Base-by-base conservation (phyloP, 345 rosid species). In the Gossypioides kirkii region DNA sequence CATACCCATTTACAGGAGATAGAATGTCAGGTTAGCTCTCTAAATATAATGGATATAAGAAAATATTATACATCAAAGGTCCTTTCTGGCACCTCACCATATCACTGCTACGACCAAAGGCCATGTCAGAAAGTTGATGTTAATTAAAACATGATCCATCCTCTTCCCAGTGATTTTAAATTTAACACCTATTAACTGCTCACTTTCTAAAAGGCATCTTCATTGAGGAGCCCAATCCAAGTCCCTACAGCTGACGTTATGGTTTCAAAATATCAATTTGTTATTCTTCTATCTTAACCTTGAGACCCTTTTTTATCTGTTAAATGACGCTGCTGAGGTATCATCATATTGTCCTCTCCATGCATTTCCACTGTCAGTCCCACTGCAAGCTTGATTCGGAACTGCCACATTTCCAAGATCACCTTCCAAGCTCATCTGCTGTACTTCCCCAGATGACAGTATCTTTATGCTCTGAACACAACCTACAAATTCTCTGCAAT, bases 371-470 rank as follows among this genome's bases (percentile, higher is more conserved):
- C 93, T 88, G 80, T 91, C 93, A 45, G 91, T 89, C 22, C 91
- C 97, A 45, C 98, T 94, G 76, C 93, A 90, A 13, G 93, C 93
- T 83, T 89, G 97, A 77, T 88, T 90, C 26, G 86, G 86, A 63
- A 81, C 84, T 8, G 97, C 89, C 25, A 89, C 80, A 59, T 85
- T 81, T 43, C 95, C 95, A 42, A 94, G 91, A 76, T 89, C 88
- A 61, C 98, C 98, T 61, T 94, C 96, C 83, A 92, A 82, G 78
- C 98, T 92, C 93, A 94, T 90, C 73, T 92, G 98, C 80, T 92
- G 96, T 12, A 92, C 98, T 82, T 94, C 96, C 45, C 81, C 87
- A 17, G 97, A 84, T 71, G 99, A 94, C 80, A 94, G 84, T 74
- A 92, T 90, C 81, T 89, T 94, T 80, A 94, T 84, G 91, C 92